Evolutionary conservation across 208 protist genomes (phyloP).

Genomic region (Trypanosoma platydactyli): DNA sequence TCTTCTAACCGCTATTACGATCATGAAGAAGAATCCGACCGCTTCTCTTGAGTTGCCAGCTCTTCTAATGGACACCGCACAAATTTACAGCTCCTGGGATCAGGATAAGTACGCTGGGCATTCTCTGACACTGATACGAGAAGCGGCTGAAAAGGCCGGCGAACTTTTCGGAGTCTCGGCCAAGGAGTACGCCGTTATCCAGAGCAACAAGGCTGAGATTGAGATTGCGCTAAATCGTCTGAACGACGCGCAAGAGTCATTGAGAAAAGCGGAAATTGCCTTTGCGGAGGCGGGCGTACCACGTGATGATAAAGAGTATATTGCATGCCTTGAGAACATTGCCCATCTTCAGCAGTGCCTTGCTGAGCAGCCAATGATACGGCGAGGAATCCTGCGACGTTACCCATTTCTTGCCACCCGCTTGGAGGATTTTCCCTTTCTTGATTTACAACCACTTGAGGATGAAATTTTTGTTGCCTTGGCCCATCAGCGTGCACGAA

Average conservation of each 20-base stretch:
- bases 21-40: conserved; percentile 68
- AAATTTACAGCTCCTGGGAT: conserved; percentile 76
- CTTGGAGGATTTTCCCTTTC: conserved; percentile 50
- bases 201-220: conserved; percentile 67
- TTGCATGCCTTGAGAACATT: conserved; percentile 65
- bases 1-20: conserved; percentile 58
- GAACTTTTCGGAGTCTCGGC: conserved; percentile 53
- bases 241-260: conserved; percentile 38
- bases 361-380: conserved; percentile 16
- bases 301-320: conserved; percentile 58
- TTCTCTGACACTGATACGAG: conserved; percentile 53
- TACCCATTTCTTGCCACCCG: conserved; percentile 61
- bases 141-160: conserved; percentile 55
- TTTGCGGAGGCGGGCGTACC: conserved; percentile 53
- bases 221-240: conserved; percentile 66
- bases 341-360: conserved; percentile 21
- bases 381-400: conserved; percentile 39
- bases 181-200: conserved; percentile 53
- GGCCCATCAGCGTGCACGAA: conserved; percentile 41
- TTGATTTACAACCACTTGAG: conserved; percentile 52
- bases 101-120: conserved; percentile 41
- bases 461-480: conserved; percentile 59
- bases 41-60: conserved; percentile 47
- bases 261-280: conserved; percentile 38
- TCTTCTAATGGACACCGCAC: conserved; percentile 65